These are phyloP conservation scores for Leccinum subtestaceum DNA, from an alignment of 768 basidiomycete species.

Conservation along the genomic window DNA sequence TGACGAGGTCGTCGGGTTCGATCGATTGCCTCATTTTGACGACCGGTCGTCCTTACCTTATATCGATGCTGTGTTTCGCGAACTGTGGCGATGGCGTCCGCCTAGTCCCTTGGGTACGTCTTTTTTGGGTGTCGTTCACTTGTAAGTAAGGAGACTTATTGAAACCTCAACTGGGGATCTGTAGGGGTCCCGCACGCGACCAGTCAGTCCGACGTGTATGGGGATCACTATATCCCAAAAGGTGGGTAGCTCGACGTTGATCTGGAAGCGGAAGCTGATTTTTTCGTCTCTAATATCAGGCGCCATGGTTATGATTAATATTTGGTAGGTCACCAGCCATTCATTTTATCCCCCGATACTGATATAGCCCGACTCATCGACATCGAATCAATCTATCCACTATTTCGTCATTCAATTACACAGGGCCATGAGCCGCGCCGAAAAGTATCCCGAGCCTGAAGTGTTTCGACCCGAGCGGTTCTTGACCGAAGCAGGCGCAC, in stretches of 20 bases:
- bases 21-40: constrained; percentile 24
- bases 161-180: neutral
- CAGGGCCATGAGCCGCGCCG: constrained; percentile 6
- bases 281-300: neutral
- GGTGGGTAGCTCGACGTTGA: constrained; percentile 1
- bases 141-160: neutral
- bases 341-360: neutral
- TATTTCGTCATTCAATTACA: neutral
- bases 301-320: neutral
- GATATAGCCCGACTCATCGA: neutral
- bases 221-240: constrained; percentile 21
- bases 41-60: constrained; percentile 27
- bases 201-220: constrained; percentile 16
- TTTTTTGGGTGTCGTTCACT: neutral
- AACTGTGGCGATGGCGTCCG: constrained; percentile 24
- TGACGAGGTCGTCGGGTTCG: constrained; percentile 21
- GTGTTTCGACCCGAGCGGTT: constrained; percentile 3
- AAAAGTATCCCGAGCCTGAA: constrained; percentile 4
- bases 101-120: constrained; percentile 10
- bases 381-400: neutral
- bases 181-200: constrained; percentile 12
- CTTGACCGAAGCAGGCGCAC: neutral
- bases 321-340: neutral
- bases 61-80: constrained; percentile 24
- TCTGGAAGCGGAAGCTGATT: neutral